These are phyloP conservation scores for Penicillium steckii DNA, from an alignment of 495 filamentous ascomycete species.

Conservation along the genomic window DNA sequence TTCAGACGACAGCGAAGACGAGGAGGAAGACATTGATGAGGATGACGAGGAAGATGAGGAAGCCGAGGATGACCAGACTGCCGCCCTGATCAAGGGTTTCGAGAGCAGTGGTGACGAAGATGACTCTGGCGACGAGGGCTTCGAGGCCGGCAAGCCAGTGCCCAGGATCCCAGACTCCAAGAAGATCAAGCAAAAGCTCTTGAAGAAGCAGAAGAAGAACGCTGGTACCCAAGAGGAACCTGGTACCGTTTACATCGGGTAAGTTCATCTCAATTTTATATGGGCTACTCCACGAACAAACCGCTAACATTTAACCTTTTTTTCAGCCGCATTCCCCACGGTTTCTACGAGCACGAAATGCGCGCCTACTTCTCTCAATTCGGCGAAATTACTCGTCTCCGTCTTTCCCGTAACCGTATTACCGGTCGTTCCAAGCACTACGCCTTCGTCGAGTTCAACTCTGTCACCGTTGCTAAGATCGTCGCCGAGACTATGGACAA, in stretches of 20 bases:
- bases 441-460: constrained; percentile 88
- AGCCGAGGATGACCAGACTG: constrained; percentile 65
- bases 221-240: constrained; percentile 49
- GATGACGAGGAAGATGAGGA: constrained; percentile 32
- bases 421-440: constrained; percentile 89
- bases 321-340: constrained; percentile 74
- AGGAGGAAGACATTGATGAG: constrained; percentile 18
- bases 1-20: constrained; percentile 22
- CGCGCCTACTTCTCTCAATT: constrained; percentile 93
- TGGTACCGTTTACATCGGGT: constrained; percentile 83
- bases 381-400: constrained; percentile 74
- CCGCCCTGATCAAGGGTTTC: constrained; percentile 70
- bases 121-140: constrained; percentile 50
- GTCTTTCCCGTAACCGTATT: constrained; percentile 85
- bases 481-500: constrained; percentile 95
- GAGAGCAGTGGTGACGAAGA: constrained; percentile 75
- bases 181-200: constrained; percentile 58
- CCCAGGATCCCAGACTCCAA: constrained; percentile 60
- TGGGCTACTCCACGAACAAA: background rate
- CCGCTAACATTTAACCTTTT: constrained; percentile 1
- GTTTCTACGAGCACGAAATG: constrained; percentile 98
- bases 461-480: constrained; percentile 75
- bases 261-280: constrained; percentile 15
- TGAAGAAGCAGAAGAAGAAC: constrained; percentile 48
- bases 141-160: constrained; percentile 57